Base-by-base conservation (phyloP, 1,284 basidiomycete species). In the Cutaneotrichosporon cyanovorans region DNA sequence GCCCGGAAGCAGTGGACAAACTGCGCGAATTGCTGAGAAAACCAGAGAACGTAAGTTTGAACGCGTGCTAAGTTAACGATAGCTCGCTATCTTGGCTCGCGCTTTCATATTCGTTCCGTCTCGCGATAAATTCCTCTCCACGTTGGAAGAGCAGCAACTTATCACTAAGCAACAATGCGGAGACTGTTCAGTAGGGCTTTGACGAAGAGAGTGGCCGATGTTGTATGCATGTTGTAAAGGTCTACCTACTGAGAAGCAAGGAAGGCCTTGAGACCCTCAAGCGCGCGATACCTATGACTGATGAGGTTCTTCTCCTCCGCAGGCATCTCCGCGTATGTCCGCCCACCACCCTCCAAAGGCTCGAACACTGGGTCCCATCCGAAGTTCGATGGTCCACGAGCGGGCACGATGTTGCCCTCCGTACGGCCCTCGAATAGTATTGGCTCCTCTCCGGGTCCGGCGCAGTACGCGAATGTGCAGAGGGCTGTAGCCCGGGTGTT, bases 311-410 rank as follows among this genome's bases (percentile, higher is more conserved):
- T 98, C 65, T 83, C 80, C 34, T 80, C 81, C 2, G 76, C 67
- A 40, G 78, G 76, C 90, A 98, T 95, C 74, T 98, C 91, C n/a
- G 91, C 92, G 58, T 93, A 96, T 41, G 69, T 71, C 57, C 51
- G 55, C 15, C 67, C 59, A n/a, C 58, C 68, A 15, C 66, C 62
- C 39, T 81, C 77, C 23, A 71, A 63, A 0, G 85, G 83, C 69
- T 93, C 81, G 64, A 98, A 95, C 5, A 89, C 75, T 0, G 91
- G 79, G 71, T 97, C 91, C 95, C 93, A 97, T 81, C 91, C 72
- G 84, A 95, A 79, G 19, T 78, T 71, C 15, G 75, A 74, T 0
- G 82, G 78, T 0, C 93, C 93, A 39, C 92, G 75, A 0, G 92
- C 78, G 20, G 81, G 81, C 0, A 98, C 95, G 44, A 98, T 92